Percentiles rank a stretch among this genome's conserved stretches.
Evolutionary conservation across 371 early-diverging fungal species (phyloP).

Genomic region (Nematocida displodere): DNA sequence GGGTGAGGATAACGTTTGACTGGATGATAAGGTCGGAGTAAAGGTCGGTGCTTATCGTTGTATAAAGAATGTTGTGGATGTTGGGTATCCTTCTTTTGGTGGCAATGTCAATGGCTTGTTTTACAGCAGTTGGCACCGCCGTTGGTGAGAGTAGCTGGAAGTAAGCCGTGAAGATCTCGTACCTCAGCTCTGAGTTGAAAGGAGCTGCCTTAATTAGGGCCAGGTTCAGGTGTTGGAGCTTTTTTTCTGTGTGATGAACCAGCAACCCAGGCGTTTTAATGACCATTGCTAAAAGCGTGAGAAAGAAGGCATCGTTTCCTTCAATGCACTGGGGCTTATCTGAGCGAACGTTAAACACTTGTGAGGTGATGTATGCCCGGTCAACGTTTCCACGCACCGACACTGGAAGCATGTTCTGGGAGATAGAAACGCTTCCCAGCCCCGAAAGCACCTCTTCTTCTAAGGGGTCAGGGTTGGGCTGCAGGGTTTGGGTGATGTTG

Average conservation of each 20-base stretch:
- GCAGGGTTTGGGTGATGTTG: too few relatives aligned
- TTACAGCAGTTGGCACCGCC: background rate
- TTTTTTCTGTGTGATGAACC: conserved; percentile 46
- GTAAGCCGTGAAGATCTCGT: conserved; percentile 42
- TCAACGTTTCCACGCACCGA: background rate
- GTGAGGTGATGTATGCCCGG: background rate
- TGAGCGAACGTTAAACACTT: conserved; percentile 5
- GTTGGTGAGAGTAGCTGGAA: conserved; percentile 43
- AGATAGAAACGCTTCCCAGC: background rate
- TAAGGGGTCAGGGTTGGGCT: too few relatives aligned
- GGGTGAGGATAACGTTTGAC: conserved; percentile 27
- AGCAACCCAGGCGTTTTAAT: conserved; percentile 39
- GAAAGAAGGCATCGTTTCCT: conserved; percentile 20
- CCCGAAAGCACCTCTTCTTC: too few relatives aligned
- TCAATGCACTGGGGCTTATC: background rate
- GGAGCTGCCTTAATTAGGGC: conserved; percentile 42
- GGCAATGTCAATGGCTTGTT: conserved; percentile 31
- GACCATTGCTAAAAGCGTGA: conserved; percentile 27
- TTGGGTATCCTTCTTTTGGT: conserved; percentile 35
- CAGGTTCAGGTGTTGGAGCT: conserved; percentile 10
- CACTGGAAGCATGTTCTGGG: background rate
- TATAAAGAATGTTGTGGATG: conserved; percentile 36
- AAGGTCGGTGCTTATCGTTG: conserved; percentile 6
- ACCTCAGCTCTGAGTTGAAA: conserved; percentile 30
- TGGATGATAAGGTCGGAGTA: conserved; percentile 35